Evolutionary conservation across 1,139 yeast species (phyloP), one percentile per base, ranked within the genome.

Genomic region (Arxiozyma telluris): DNA sequence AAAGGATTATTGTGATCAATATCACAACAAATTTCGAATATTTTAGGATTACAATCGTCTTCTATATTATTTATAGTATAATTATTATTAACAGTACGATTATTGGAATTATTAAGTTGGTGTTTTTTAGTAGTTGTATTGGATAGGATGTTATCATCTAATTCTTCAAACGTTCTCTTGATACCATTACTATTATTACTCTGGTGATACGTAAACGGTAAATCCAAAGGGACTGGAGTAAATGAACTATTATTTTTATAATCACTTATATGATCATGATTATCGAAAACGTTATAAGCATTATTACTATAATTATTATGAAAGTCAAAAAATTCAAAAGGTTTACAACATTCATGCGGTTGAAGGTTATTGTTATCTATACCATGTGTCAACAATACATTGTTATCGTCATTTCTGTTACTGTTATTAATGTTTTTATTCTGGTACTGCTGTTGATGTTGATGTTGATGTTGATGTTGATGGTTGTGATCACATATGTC

Each of bases 1-100:
- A 15, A 11, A 15, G n/a, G 9, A 34, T 23, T 22, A 12, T 45
- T 30, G 56, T 71, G 73, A 12, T 64, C 60, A 41, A 63, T 61
- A 41, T 71, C 74, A 61, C 76, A 73, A 53, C 75, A 72, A 1
- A 72, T 64, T 57, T 72, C 76, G 47, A 73, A 60, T 22, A 71
- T 60, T 56, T 68, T 69, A 0, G 76, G 75, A 50, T 63, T 64
- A 55, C 75, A 71, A 44, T 62, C 58, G 18, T 57, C 54, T 21
- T 55, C 57, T n/a, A 27, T 42, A 42, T n/a, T 23, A n/a, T 8
- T 43, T 17, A 30, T 21, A 38, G 30, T 22, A n/a, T 23, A 11
- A 9, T 5, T 17, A 12, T 27, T 34, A 4, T 34, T 45, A 45
- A 23, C 18, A 45, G 12, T 41, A 45, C 21, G 17, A 20, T 18